phyloP scores from a whole-genome alignment of 2,329 filamentous ascomycete species.

The Cladosporium cucumerinum region DNA sequence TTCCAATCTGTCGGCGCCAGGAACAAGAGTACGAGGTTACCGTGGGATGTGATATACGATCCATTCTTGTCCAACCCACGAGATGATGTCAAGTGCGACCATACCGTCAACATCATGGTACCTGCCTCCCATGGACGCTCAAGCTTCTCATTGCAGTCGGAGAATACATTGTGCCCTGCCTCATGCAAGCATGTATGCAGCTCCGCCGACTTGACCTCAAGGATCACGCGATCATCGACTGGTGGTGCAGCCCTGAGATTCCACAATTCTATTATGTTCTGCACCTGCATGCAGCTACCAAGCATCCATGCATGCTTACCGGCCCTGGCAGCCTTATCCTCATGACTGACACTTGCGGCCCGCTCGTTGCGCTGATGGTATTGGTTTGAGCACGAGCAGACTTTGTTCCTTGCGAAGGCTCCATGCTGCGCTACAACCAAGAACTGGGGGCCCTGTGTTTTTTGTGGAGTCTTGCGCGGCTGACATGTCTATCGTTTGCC shows the following conservation, averaged over 20 bases:
- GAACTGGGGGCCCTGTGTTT: background rate
- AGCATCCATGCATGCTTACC: conserved; percentile 7
- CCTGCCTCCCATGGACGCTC: background rate
- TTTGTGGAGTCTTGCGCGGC: background rate
- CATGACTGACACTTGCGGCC: conserved; percentile 13
- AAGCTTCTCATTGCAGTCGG: background rate
- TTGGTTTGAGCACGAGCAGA: background rate
- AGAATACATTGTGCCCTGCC: conserved; percentile 5
- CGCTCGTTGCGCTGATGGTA: background rate
- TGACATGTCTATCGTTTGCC: background rate
- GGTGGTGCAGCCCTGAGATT: conserved; percentile 2
- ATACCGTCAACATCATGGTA: background rate
- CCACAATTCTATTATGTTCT: background rate
- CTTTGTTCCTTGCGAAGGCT: background rate
- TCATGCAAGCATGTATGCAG: conserved; percentile 9
- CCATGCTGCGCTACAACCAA: background rate
- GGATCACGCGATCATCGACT: background rate
- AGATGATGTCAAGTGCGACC: background rate
- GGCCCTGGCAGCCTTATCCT: conserved; percentile 14
- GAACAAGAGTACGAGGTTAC: conserved; percentile 3
- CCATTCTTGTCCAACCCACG: background rate
- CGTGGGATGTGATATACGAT: background rate
- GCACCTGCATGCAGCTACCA: background rate
- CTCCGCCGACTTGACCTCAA: conserved; percentile 1
- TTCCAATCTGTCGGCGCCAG: background rate